Conservation (phyloP, 2,329 filamentous ascomycete genomes). For the Diaporthe caulivora region DNA sequence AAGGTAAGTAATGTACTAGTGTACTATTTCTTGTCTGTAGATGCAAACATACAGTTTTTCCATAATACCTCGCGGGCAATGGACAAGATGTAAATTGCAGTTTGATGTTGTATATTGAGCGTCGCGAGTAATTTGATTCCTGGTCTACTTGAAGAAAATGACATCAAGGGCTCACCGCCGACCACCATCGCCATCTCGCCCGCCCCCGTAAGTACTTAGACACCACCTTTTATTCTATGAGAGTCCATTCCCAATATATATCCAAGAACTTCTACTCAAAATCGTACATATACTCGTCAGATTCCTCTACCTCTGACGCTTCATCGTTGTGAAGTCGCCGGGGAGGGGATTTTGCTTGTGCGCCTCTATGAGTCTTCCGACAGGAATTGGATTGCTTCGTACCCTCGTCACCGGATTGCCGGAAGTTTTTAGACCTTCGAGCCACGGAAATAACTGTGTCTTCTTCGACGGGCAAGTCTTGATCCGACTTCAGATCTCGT, state of each 20-base stretch:
- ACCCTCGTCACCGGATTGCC: background rate
- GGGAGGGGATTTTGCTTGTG: background rate
- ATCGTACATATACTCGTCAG: background rate
- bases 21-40: no score
- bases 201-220: no score
- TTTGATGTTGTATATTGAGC: no score
- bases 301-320: background rate
- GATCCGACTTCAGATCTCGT: background rate
- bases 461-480: background rate
- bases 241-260: background rate
- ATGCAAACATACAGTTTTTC: no score
- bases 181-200: no score
- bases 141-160: no score
- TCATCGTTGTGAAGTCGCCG: background rate
- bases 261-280: background rate
- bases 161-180: no score
- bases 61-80: no score
- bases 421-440: background rate
- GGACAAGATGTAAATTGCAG: no score
- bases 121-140: no score
- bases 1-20: no score
- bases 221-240: no score
- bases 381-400: background rate
- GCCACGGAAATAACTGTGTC: background rate
- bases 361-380: background rate